These are phyloP conservation scores for Penicillium palitans DNA, from an alignment of 2,329 filamentous ascomycete genomes.

Conservation along the genomic window DNA sequence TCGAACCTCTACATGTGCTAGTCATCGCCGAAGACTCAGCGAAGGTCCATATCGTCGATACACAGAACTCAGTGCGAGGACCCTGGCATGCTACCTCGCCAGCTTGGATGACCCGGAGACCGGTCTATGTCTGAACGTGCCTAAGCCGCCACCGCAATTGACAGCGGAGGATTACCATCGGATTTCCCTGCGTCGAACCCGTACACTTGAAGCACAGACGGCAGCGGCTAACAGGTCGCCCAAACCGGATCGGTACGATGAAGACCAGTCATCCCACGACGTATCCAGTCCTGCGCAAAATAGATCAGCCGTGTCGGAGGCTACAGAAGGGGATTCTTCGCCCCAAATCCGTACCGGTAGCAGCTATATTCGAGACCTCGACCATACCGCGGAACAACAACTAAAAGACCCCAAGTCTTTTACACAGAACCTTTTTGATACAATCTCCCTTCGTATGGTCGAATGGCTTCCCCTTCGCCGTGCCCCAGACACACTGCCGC, in stretches of 20 bases:
- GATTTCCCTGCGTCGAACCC: conserved; percentile 35
- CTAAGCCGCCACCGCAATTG: conserved; percentile 31
- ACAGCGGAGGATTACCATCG: conserved; percentile 28
- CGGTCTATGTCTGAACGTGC: conserved; percentile 62
- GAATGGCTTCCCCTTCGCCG: conserved; percentile 49
- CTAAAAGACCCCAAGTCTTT: conserved; percentile 62
- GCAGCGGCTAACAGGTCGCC: conserved; percentile 9
- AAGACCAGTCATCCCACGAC: not conserved
- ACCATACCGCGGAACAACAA: conserved; percentile 26
- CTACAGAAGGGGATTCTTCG: not conserved
- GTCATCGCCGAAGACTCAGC: conserved; percentile 67
- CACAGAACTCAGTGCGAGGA: conserved; percentile 77
- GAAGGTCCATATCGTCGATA: conserved; percentile 73
- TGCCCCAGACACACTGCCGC: conserved; percentile 24
- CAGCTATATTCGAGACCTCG: conserved; percentile 23
- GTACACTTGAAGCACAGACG: conserved; percentile 26
- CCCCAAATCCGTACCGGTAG: conserved; percentile 9
- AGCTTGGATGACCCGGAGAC: conserved; percentile 74
- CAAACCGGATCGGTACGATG: not conserved
- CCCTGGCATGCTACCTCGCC: conserved; percentile 76
- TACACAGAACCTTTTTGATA: conserved; percentile 58
- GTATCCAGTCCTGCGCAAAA: not conserved
- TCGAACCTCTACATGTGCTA: conserved; percentile 76
- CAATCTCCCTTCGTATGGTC: conserved; percentile 47
- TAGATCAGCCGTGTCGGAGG: not conserved